Percentiles rank a stretch among this genome's conserved stretches.
These are phyloP conservation scores for Nicotiana benthamiana DNA, from an alignment of 257 asterid genomes.

Conservation along the genomic window DNA sequence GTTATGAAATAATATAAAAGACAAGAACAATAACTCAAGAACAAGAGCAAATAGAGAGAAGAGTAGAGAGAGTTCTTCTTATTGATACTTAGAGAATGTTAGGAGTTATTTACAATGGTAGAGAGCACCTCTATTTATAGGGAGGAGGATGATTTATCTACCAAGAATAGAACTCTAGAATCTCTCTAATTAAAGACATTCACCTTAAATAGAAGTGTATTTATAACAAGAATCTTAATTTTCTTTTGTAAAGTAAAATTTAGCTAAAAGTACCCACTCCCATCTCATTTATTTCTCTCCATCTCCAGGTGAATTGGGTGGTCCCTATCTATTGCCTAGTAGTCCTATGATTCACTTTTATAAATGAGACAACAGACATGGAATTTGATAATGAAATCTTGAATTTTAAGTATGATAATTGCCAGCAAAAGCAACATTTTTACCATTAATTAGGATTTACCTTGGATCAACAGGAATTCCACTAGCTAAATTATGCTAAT, in stretches of 20 bases:
- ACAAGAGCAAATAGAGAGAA: too few relatives aligned
- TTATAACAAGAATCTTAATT: too few relatives aligned
- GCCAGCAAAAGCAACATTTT: not conserved
- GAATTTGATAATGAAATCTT: constrained; percentile 16
- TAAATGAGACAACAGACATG: constrained; percentile 1
- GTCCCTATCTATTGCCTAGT: constrained; percentile 16
- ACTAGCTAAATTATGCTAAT: constrained; percentile 3
- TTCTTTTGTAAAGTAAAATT: constrained; percentile 2
- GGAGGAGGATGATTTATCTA: too few relatives aligned
- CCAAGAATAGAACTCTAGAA: too few relatives aligned
- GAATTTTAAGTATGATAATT: not conserved
- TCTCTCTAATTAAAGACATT: too few relatives aligned
- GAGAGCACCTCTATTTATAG: too few relatives aligned
- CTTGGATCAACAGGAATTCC: constrained; percentile 11
- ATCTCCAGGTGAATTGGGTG: constrained; percentile 20
- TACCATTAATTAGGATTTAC: not conserved
- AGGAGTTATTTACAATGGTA: too few relatives aligned
- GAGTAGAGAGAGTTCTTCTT: too few relatives aligned
- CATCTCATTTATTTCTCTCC: not conserved
- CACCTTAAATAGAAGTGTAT: too few relatives aligned
- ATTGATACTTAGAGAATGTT: too few relatives aligned
- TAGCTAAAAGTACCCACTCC: not conserved
- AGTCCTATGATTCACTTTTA: constrained; percentile 21
- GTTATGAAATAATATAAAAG: too few relatives aligned
- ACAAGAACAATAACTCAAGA: too few relatives aligned